Conservation (phyloP, 441 rosid species). For the Aleurites moluccanus region DNA sequence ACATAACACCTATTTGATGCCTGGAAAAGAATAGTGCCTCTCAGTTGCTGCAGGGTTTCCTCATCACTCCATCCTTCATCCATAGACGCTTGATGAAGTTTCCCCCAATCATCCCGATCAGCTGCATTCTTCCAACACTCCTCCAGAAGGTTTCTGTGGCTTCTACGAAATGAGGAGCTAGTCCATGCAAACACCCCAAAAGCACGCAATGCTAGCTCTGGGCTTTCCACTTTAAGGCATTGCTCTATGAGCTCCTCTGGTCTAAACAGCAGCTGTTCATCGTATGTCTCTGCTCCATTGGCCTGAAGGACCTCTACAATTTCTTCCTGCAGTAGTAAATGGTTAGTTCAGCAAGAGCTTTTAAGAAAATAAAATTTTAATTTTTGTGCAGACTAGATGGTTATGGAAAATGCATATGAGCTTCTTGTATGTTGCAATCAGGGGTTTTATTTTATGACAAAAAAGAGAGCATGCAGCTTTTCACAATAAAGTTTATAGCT, state of each 20-base stretch:
- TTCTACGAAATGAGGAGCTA: constrained; percentile 69
- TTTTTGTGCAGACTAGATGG: neutral
- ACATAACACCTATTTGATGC: constrained; percentile 78
- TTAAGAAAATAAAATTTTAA: neutral
- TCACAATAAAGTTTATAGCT: neutral
- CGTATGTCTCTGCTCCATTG: constrained; percentile 35
- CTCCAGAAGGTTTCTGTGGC: constrained; percentile 65
- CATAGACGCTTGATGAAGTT: constrained; percentile 54
- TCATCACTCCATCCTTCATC: constrained; percentile 89
- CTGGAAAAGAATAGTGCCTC: constrained; percentile 66
- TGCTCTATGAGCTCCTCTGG: constrained; percentile 76
- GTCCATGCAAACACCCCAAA: constrained; percentile 93
- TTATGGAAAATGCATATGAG: neutral
- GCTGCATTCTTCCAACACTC: constrained; percentile 92
- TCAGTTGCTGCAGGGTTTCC: constrained; percentile 65
- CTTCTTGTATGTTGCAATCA: neutral
- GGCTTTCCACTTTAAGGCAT: constrained; percentile 56
- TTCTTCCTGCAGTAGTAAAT: constrained; percentile 57
- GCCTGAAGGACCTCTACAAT: constrained; percentile 42
- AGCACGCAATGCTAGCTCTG: constrained; percentile 55
- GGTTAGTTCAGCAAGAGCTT: neutral
- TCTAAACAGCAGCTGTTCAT: constrained; percentile 43
- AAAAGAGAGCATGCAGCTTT: neutral
- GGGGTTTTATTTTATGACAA: neutral
- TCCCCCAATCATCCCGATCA: constrained; percentile 76